Evolutionary conservation across 352 stramenopile genomes (phyloP), one percentile per base, ranked within the genome.

Genomic region (Phytophthora pistaciae): DNA sequence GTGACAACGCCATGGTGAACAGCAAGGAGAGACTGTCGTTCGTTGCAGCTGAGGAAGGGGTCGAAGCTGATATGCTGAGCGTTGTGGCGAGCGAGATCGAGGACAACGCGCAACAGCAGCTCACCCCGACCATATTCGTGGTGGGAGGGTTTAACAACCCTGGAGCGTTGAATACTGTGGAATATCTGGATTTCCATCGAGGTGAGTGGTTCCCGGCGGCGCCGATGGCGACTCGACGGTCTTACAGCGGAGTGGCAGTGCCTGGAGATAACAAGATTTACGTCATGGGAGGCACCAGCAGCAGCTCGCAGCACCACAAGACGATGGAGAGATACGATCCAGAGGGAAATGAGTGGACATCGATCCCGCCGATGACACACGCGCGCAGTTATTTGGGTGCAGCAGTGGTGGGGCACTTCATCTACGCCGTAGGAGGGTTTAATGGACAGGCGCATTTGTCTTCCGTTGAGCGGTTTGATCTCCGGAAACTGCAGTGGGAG

Each of bases 401-500:
- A 3, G 69, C 69, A 11, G 70, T 82, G 8, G 67, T 90, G 5
- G 74, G 78, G 23, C 68, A 79, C 3, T 87, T 78, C 50, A 79
- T 94, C 42, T 94, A 92, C 57, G 83, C 74, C 0, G 77, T 94
- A 2, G 87, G 87, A 2, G 87, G 87, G 0, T 94, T 93, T 60
- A 93, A 94, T 56, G 87, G 87, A 0, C 78, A 84, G n/a, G 73
- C 75, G 1, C 85, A 94, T 52, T 60, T 92, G 4, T 74, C 71
- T 0, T 82, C 77, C 0, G 85, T 93, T 20, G 87, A 94, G 60
- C 68, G 83, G 3, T 93, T 88, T 31, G 64, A 90, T 56, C 21
- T 89, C 3, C 25, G 76, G 40, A 79, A 69, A 1, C 72, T 81
- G 5, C 42, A 69, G 33, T 94, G 87, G 87, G 82, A 92, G 38